A percentile compares a stretch with the other conserved stretches of the same genome.
These are phyloP conservation scores for Trametes cingulata DNA, from an alignment of 768 basidiomycete species.

Conservation along the genomic window DNA sequence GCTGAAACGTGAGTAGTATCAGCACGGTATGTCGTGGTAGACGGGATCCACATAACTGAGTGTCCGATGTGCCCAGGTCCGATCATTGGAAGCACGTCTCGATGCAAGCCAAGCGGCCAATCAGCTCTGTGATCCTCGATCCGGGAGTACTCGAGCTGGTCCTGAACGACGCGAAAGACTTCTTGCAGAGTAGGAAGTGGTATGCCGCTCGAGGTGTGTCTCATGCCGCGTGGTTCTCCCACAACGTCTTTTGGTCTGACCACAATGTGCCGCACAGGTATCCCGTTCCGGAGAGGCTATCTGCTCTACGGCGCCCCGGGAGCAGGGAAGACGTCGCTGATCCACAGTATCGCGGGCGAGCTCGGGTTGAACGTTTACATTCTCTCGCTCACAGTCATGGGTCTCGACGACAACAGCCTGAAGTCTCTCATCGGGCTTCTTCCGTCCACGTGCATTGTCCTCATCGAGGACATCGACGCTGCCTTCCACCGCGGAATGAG, in stretches of 20 bases:
- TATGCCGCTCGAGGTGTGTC: conserved; percentile 61
- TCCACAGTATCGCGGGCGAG: conserved; percentile 77
- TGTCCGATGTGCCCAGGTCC: neutral
- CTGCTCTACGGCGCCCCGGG: conserved; percentile 78
- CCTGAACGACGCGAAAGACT: conserved; percentile 69
- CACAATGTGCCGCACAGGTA: conserved; percentile 32
- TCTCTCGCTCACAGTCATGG: conserved; percentile 61
- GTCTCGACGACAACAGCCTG: conserved; percentile 63
- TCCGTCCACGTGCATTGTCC: conserved; percentile 70
- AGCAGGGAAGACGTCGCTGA: conserved; percentile 78
- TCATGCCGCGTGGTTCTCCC: neutral
- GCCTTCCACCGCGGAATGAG: conserved; percentile 54
- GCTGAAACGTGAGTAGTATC: conserved; percentile 47
- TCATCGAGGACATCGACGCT: conserved; percentile 87
- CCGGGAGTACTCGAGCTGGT: conserved; percentile 66
- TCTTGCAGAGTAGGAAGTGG: conserved; percentile 69
- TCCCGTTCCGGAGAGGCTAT: conserved; percentile 81
- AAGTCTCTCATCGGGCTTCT: conserved; percentile 59
- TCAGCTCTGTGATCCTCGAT: conserved; percentile 70
- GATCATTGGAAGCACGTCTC: conserved; percentile 56
- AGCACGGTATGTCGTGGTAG: conserved; percentile 4
- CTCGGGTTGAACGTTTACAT: conserved; percentile 74
- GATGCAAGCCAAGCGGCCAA: conserved; percentile 62
- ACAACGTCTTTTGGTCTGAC: neutral
- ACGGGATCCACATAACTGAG: neutral